Percentiles rank a stretch among this genome's conserved stretches.
These are phyloP conservation scores for Ulmus americana DNA, from an alignment of 331 rosid species.

Conservation along the genomic window DNA sequence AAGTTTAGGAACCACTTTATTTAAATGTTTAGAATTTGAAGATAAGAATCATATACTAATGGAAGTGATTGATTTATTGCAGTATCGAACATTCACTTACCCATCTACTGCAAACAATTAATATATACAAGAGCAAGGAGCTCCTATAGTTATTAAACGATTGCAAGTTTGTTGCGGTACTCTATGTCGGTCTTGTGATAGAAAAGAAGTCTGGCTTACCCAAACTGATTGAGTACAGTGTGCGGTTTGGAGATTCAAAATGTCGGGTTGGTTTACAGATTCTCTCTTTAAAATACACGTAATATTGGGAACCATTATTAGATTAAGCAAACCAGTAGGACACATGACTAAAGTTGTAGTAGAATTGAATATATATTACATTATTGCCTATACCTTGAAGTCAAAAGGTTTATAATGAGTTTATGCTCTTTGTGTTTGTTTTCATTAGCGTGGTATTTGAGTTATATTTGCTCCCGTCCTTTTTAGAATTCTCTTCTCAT, in stretches of 20 bases:
- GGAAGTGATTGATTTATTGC: slow-evolving; percentile 21
- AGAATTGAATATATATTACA: not conserved
- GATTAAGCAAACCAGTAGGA: not conserved
- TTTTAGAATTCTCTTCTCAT: not conserved
- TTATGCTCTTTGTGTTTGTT: not conserved
- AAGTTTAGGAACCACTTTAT: too few relatives aligned
- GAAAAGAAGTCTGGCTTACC: slow-evolving; percentile 90
- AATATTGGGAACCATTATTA: too few relatives aligned
- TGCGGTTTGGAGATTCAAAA: slow-evolving; percentile 94
- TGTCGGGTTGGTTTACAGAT: slow-evolving; percentile 63
- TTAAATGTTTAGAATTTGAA: too few relatives aligned
- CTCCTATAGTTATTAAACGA: slow-evolving; percentile 78
- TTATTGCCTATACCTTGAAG: not conserved
- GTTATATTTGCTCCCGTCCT: not conserved
- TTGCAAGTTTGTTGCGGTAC: slow-evolving; percentile 85
- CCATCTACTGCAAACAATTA: slow-evolving; percentile 65
- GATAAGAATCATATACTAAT: not conserved
- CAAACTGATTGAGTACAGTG: slow-evolving; percentile 84
- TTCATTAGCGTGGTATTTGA: not conserved
- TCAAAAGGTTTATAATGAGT: not conserved
- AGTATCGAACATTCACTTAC: slow-evolving; percentile 74
- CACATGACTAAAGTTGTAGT: not conserved
- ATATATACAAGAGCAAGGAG: slow-evolving; percentile 75
- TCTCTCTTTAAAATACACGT: not conserved
- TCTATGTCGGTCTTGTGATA: slow-evolving; percentile 90